Percentiles rank a stretch among this genome's conserved stretches.
These are phyloP conservation scores for Bertia moriformis DNA, from an alignment of 2,329 filamentous ascomycete genomes.

Conservation along the genomic window DNA sequence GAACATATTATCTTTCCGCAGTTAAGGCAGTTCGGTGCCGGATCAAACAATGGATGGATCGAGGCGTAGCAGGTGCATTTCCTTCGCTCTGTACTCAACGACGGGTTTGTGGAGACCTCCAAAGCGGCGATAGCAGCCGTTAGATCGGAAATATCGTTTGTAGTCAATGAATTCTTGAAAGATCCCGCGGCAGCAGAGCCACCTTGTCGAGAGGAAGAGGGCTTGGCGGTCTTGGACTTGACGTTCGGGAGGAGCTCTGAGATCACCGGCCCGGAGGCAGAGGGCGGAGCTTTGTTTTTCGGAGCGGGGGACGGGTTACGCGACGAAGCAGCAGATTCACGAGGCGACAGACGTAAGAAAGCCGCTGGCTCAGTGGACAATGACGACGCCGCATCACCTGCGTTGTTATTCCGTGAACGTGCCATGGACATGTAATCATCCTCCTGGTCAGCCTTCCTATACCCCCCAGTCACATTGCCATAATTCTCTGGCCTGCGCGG, in stretches of 20 bases:
- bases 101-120: neutral
- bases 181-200: neutral
- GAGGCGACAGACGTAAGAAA: too few species aligned
- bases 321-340: slow-evolving; percentile 26
- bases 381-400: slow-evolving; percentile 25
- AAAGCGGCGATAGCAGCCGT: neutral
- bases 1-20: neutral
- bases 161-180: neutral
- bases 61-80: slow-evolving; percentile 1
- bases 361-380: slow-evolving; percentile 35
- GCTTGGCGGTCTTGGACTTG: slow-evolving; percentile 27
- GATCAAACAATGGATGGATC: neutral
- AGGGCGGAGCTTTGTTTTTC: slow-evolving; percentile 40
- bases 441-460: slow-evolving; percentile 58
- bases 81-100: neutral
- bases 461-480: slow-evolving; percentile 52
- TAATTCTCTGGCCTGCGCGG: slow-evolving; percentile 49
- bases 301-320: slow-evolving; percentile 17
- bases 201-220: neutral
- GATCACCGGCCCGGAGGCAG: slow-evolving; percentile 65
- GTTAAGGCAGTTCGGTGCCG: slow-evolving; percentile 1
- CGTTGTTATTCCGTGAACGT: slow-evolving; percentile 22
- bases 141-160: neutral
- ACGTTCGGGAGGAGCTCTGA: slow-evolving; percentile 55
- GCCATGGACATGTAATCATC: slow-evolving; percentile 57